Conservation (phyloP, 768 basidiomycete genomes). For the Gyrodon lividus region DNA sequence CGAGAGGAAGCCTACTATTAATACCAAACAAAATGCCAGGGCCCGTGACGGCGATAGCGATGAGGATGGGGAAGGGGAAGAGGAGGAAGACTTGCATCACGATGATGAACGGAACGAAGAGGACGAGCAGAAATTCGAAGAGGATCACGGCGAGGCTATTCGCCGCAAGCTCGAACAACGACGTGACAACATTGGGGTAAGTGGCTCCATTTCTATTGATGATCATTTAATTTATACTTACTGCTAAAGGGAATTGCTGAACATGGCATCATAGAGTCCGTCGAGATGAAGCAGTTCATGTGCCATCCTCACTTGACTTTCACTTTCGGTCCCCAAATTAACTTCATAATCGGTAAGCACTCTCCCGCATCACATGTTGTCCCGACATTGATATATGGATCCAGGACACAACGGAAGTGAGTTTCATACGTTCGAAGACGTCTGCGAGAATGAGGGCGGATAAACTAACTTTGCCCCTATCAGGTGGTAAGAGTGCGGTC, state of each 20-base stretch:
- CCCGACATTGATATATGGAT: conserved; percentile 2
- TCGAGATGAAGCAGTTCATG: conserved; percentile 95
- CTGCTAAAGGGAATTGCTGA: conserved; percentile 68
- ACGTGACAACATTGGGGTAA: conserved; percentile 39
- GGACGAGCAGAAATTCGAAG: conserved; percentile 67
- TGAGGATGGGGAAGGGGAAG: conserved; percentile 18
- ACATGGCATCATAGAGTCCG: conserved; percentile 81
- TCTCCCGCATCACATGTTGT: not conserved
- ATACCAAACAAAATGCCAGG: conserved; percentile 34
- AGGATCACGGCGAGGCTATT: conserved; percentile 54
- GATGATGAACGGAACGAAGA: conserved; percentile 44
- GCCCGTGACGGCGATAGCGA: conserved; percentile 30
- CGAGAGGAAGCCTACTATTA: conserved; percentile 31
- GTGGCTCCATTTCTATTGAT: conserved; percentile 43
- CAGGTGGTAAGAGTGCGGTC: conserved; percentile 94
- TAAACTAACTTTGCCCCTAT: conserved; percentile 5
- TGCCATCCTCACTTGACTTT: conserved; percentile 86
- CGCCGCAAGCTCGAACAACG: conserved; percentile 51
- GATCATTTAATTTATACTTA: not conserved
- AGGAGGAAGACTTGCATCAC: conserved; percentile 34
- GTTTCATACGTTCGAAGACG: conserved; percentile 31
- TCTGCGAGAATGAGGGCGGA: not conserved
- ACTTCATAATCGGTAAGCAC: conserved; percentile 86
- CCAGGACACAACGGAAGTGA: conserved; percentile 90
- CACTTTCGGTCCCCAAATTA: conserved; percentile 89